These are phyloP conservation scores for Coemansia sp. DNA, from an alignment of 192 early-diverging fungal species.

Conservation along the genomic window DNA sequence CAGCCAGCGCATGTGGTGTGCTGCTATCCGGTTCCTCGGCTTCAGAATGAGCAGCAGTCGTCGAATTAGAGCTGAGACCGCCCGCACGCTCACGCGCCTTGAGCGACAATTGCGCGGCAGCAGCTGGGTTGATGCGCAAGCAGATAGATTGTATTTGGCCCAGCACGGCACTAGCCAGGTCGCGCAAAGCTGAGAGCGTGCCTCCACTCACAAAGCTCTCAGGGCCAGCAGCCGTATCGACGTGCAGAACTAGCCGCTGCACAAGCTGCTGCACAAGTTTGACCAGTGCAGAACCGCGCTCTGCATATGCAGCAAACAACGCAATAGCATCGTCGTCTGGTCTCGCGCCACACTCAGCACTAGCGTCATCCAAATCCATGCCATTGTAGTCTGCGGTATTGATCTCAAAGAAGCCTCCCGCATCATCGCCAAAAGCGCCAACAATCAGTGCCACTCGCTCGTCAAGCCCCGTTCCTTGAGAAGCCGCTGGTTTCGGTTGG, in stretches of 20 bases:
- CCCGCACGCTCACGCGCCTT: not conserved
- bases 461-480: slow-evolving; percentile 5
- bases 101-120: slow-evolving; percentile 16
- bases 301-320: not conserved
- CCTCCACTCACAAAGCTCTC: slow-evolving; percentile 4
- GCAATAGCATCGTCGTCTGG: slow-evolving; percentile 4
- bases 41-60: no score
- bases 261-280: slow-evolving; percentile 21
- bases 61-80: no score
- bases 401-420: slow-evolving; percentile 10
- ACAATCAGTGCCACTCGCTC: slow-evolving; percentile 11
- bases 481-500: not conserved
- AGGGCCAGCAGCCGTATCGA: not conserved
- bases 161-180: slow-evolving; percentile 24
- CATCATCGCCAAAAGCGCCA: not conserved
- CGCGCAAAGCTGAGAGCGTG: slow-evolving; percentile 14
- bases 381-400: not conserved
- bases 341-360: not conserved
- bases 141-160: slow-evolving; percentile 42
- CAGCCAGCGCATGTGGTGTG: not conserved
- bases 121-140: slow-evolving; percentile 6
- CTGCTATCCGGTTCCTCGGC: not conserved
- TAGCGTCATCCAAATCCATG: not conserved
- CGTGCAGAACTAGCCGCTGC: slow-evolving; percentile 4
- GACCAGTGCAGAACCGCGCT: slow-evolving; percentile 22